Base-by-base conservation (phyloP, 2,329 filamentous ascomycete genomes). In the Pezicula neosporulosa region DNA sequence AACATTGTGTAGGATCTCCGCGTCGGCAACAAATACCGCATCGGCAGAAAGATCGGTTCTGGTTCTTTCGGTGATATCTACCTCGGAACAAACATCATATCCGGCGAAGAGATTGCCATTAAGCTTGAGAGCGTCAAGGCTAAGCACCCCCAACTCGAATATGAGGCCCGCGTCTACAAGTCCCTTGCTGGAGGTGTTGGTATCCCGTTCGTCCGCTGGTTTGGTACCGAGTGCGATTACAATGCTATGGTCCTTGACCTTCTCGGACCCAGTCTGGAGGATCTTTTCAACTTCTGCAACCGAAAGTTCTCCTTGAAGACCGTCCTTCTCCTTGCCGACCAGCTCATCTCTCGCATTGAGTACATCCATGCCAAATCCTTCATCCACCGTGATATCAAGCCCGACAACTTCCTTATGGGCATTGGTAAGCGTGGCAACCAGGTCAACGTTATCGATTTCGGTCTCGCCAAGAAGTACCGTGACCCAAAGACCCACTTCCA, bases 221-320 rank as follows among this genome's bases (percentile, higher is more conserved):
- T 97, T 73, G 94, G 94, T 63, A 97, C 93, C 55, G 94, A 99
- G 76, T 97, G 93, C 74, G 94, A 97, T 77, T 97, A 99, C 85
- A 97, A 99, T 75, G 94, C 94, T 71, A 97, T 99, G 94, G 94
- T 99, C 48, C 85, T 97, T 60, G 94, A 99, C 68, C 86, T 99
- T 24, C 88, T 99, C 52, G 94, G 94, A 37, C 94, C 94, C 61
- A 94, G 88, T 67, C 77, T 99, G 73, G 94, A 99, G 75, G 94
- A 99, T 70, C 82, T 99, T 33, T 99, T 99, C 89, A 97, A 99
- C 83, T 97, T 97, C 74, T 99, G 94, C 85, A 97, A 97, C 85
- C 89, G 94, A 73, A 97, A 97, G 73, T 99, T 97, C 79, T 97
- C 94, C 12, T 77, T 99, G 62, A 99, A 99, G 87, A 99, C 94